Percentiles rank a stretch among this genome's conserved stretches.
Evolutionary conservation across 768 basidiomycete species (phyloP).

Genomic region (Mycena galericulata): DNA sequence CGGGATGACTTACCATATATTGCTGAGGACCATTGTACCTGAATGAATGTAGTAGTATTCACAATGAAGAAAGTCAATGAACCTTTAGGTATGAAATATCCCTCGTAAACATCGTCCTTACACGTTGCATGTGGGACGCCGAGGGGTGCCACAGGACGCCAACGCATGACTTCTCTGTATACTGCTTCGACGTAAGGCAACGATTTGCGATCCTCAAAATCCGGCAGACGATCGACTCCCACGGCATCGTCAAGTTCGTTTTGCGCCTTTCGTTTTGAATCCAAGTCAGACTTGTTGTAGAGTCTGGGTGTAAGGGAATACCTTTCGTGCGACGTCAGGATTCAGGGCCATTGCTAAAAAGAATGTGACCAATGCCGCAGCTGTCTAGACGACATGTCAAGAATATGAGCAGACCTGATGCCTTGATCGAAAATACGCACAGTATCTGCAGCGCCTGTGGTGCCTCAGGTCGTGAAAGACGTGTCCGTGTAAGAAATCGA

Average conservation of each 20-base stretch:
- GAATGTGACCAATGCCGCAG: conserved; percentile 1
- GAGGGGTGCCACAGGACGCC: conserved; percentile 35
- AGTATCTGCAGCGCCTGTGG: conserved; percentile 35
- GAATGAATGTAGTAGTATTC: neutral
- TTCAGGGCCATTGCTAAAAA: conserved; percentile 14
- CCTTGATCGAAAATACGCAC: conserved; percentile 22
- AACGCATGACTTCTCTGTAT: conserved; percentile 40
- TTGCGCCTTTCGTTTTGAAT: conserved; percentile 20
- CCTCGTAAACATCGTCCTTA: conserved; percentile 31
- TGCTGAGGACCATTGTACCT: conserved; percentile 9
- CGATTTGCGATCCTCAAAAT: conserved; percentile 18
- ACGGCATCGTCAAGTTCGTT: conserved; percentile 19
- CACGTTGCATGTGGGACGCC: conserved; percentile 28
- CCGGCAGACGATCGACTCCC: conserved; percentile 5
- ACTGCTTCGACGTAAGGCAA: conserved; percentile 42
- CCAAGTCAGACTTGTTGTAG: no score
- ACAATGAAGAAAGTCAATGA: neutral
- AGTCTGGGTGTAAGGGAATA: no score
- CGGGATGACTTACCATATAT: neutral
- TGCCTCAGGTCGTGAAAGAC: neutral
- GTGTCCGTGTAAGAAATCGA: neutral
- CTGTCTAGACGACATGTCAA: conserved; percentile 2
- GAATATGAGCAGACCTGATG: neutral
- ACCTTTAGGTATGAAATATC: conserved; percentile 32
- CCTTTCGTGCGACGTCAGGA: conserved; percentile 5